Percentiles rank a stretch among this genome's conserved stretches.
Conservation (phyloP, 73 alveolate genomes). For the Uronychia binucleata region DNA sequence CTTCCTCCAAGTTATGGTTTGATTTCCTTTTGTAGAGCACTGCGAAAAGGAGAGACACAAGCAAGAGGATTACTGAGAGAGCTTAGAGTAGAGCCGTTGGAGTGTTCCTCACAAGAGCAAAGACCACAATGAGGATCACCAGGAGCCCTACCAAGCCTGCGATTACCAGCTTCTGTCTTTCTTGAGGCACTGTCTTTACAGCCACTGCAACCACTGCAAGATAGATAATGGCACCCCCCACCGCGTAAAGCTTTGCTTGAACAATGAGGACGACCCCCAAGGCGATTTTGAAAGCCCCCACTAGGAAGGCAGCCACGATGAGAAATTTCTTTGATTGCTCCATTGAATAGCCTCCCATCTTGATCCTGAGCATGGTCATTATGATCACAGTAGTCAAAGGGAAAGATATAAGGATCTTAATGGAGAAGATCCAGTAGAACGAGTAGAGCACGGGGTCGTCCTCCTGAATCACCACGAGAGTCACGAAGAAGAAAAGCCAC, state of each 20-base stretch:
- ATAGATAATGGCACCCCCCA: background rate
- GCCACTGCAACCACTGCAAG: background rate
- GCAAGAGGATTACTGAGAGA: slow-evolving; percentile 13
- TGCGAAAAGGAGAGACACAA: slow-evolving; percentile 1
- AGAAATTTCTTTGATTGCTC: background rate
- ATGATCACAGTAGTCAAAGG: background rate
- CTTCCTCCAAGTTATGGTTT: background rate
- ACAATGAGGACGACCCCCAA: background rate
- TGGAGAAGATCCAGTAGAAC: background rate
- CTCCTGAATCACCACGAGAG: background rate
- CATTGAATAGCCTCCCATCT: background rate
- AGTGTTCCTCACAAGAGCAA: background rate
- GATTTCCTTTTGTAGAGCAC: background rate
- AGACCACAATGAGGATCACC: background rate
- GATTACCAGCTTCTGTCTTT: background rate
- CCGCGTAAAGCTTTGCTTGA: background rate
- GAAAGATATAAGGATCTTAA: background rate
- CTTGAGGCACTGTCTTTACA: background rate
- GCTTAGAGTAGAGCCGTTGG: slow-evolving; percentile 6
- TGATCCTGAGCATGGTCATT: background rate
- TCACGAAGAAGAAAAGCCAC: background rate
- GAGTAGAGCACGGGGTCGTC: background rate
- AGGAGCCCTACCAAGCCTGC: background rate
- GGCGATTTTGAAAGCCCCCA: background rate
- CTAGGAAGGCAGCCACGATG: background rate